These are phyloP conservation scores for Metarhizium anisopliae DNA, from an alignment of 2,329 filamentous ascomycete species.

Conservation along the genomic window DNA sequence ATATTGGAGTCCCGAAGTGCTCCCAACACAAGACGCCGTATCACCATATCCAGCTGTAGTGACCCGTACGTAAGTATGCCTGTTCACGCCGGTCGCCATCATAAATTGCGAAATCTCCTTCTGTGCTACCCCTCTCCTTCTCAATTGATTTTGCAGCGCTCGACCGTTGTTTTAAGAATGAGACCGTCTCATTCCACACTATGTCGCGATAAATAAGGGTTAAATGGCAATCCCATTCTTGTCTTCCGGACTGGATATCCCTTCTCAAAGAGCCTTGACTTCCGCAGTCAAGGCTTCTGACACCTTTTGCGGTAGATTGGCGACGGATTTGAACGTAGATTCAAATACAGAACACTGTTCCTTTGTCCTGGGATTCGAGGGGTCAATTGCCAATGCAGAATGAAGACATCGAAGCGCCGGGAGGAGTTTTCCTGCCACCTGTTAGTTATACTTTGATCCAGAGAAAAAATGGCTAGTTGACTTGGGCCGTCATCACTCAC, in stretches of 20 bases:
- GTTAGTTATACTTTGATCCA: neutral
- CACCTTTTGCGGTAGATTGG: conserved; percentile 53
- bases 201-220: neutral
- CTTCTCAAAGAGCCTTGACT: conserved; percentile 40
- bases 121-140: too few species aligned
- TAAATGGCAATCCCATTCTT: neutral
- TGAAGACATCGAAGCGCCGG: conserved; percentile 81
- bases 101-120: too few species aligned
- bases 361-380: conserved; percentile 62
- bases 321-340: conserved; percentile 46
- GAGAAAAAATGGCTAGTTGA: neutral
- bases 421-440: conserved; percentile 64
- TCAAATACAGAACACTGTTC: conserved; percentile 66
- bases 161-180: neutral
- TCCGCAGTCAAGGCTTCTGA: conserved; percentile 60
- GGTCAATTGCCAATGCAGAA: conserved; percentile 60
- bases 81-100: too few species aligned
- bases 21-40: neutral
- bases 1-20: neutral
- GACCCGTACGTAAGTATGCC: too few species aligned
- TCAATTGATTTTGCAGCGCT: neutral
- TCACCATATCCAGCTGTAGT: neutral
- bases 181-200: neutral
- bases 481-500: conserved; percentile 44
- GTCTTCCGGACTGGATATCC: neutral